Conservation (phyloP, 352 stramenopile species). For the Phytophthora brassicae region DNA sequence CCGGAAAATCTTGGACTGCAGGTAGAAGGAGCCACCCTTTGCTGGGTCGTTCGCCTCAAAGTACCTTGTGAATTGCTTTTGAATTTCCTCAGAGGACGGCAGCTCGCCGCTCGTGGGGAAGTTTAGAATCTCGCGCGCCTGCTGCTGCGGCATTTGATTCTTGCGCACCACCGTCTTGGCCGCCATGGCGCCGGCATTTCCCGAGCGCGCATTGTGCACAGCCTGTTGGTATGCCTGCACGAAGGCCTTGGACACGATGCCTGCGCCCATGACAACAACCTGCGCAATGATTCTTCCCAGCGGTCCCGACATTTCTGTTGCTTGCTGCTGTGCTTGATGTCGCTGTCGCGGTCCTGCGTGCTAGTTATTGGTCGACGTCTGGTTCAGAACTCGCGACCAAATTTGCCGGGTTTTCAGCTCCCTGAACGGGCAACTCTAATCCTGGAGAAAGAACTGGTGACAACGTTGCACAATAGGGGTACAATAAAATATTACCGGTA, state of each 20-base stretch:
- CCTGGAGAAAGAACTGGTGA: neutral
- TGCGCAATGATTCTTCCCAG: conserved; percentile 82
- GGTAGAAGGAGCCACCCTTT: conserved; percentile 91
- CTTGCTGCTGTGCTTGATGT: conserved; percentile 10
- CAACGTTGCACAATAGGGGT: neutral
- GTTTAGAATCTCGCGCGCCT: conserved; percentile 86
- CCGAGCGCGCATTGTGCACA: conserved; percentile 82
- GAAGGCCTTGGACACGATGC: conserved; percentile 85
- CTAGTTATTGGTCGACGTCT: conserved; percentile 4
- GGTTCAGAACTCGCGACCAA: conserved; percentile 1
- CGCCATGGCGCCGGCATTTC: conserved; percentile 68
- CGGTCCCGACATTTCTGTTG: conserved; percentile 71
- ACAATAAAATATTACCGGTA: too few species aligned
- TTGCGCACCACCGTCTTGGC: conserved; percentile 70
- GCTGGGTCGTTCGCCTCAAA: conserved; percentile 89
- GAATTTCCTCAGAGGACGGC: conserved; percentile 58
- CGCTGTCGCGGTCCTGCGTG: too few species aligned
- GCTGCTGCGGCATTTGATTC: conserved; percentile 73
- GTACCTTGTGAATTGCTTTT: conserved; percentile 88
- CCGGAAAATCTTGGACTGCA: conserved; percentile 93
- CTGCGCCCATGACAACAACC: conserved; percentile 80
- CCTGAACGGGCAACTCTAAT: neutral
- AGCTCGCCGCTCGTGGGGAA: conserved; percentile 48
- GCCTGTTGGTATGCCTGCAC: conserved; percentile 89
- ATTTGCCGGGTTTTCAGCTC: neutral